phyloP scores from a whole-genome alignment of 257 asterid species.

The Salvia hispanica region DNA sequence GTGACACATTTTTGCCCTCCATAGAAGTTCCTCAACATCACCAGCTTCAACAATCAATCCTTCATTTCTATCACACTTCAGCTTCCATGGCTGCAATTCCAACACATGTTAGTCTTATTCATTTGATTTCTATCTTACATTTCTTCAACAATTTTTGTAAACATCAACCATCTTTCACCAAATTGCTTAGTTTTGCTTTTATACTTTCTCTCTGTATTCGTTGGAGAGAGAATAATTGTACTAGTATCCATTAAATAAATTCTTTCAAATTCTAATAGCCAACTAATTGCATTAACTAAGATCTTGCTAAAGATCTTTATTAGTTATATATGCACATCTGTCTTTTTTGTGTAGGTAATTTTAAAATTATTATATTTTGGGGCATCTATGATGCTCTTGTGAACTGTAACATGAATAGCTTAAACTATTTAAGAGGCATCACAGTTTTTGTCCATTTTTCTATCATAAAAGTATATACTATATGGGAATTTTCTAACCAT shows the following conservation, averaged over 20 bases:
- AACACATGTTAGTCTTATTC: constrained; percentile 31
- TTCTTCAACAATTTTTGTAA: no score
- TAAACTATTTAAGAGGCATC: no score
- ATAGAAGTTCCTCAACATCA: constrained; percentile 6
- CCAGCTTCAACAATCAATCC: constrained; percentile 19
- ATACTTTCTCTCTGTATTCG: no score
- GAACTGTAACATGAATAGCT: no score
- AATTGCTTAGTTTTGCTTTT: no score
- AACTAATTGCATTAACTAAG: not conserved
- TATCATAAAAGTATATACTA: no score
- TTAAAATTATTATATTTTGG: not conserved
- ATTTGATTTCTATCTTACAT: no score
- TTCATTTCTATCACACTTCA: constrained; percentile 48
- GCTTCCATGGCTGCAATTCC: constrained; percentile 67
- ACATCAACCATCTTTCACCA: no score
- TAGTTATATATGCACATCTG: no score
- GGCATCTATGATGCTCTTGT: not conserved
- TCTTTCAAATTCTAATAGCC: not conserved
- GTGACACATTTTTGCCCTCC: constrained; percentile 62
- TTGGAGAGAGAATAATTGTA: not conserved
- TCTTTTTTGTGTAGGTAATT: no score
- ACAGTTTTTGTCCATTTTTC: not conserved
- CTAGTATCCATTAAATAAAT: not conserved
- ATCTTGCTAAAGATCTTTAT: no score
- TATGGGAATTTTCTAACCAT: no score